Evolutionary conservation across 257 asterid genomes (phyloP), one percentile per base, ranked within the genome.

Genomic region (Gentiana straminea): DNA sequence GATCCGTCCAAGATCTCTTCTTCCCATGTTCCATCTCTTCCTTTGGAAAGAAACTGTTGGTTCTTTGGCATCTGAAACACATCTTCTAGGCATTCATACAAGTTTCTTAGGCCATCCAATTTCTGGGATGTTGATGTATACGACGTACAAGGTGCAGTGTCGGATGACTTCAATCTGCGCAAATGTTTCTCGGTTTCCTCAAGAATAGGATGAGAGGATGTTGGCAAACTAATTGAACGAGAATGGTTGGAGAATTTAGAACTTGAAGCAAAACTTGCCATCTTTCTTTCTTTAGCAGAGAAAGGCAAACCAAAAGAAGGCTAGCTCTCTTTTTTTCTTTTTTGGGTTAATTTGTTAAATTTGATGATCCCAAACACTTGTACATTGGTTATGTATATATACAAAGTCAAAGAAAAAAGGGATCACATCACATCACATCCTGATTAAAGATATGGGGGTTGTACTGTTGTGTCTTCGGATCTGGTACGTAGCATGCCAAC

Each of bases 151-250:
- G 39, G 33, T 37, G 65, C 35, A 3, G n/a, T 51, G 3, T 47
- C 4, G 0, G 62, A 66, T 10, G 63, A 52, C 37, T 13, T 52
- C 24, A 52, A 52, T 38, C 57, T 52, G 11, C 36, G 41, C 37
- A 52, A 52, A 8, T 52, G 41, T 1, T 52, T 38, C 57, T 52
- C 57, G 36, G n/a, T 4, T 35, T 8, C 33, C 1, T 32, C 12
- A 24, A 51, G 5, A 6, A 50, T 2, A 35, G 81, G 70, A 72
- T 69, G 68, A 44, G 64, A 13, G 48, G 36, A 7, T 8, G 70
- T 51, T 45, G 78, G 70, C 36, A 75, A 57, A 59, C 74, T 75
- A 45, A 33, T 52, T 7, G 74, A 70, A 49, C 72, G 58, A 36
- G 51, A 41, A 32, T 59, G 79, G 56, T 1, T 52, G 4, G 55